A percentile compares a stretch with the other conserved stretches of the same genome.
These are phyloP conservation scores for Spinacia oleracea DNA, from an alignment of 179 eudicot species.

Conservation along the genomic window DNA sequence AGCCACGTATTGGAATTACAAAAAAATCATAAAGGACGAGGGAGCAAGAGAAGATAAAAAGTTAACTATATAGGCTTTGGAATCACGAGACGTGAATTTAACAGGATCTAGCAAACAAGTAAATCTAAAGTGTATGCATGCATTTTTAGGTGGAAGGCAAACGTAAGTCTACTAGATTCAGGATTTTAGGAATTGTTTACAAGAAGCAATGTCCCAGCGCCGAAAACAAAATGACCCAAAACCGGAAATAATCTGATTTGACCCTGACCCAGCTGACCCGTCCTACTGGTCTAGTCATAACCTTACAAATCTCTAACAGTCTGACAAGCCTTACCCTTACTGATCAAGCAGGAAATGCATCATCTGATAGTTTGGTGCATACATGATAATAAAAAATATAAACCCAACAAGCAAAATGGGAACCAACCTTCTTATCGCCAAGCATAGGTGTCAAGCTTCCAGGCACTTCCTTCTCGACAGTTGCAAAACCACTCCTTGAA, in stretches of 20 bases:
- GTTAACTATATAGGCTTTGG: not conserved
- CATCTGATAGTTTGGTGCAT: not conserved
- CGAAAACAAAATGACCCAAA: not conserved
- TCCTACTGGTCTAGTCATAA: not conserved
- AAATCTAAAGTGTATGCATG: not conserved
- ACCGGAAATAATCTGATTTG: not conserved
- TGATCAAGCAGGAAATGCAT: slow-evolving; percentile 4
- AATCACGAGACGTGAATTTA: not conserved
- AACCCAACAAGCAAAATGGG: not conserved
- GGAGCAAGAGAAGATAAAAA: not conserved
- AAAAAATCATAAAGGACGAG: not conserved
- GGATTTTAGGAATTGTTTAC: too few relatives aligned
- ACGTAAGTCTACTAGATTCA: not conserved
- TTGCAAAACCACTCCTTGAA: slow-evolving; percentile 91
- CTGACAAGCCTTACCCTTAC: not conserved
- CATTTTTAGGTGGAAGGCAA: not conserved
- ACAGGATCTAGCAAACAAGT: not conserved
- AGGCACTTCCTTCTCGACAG: slow-evolving; percentile 84
- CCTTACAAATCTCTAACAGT: not conserved
- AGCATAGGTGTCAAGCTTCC: slow-evolving; percentile 99
- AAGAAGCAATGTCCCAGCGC: not conserved
- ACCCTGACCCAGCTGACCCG: not conserved
- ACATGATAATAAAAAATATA: not conserved
- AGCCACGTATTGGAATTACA: not conserved
- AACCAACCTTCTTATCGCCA: slow-evolving; percentile 86